These are phyloP conservation scores for Graphilbum ipis-grandicollis DNA, from an alignment of 2,329 filamentous ascomycete species.

Conservation along the genomic window DNA sequence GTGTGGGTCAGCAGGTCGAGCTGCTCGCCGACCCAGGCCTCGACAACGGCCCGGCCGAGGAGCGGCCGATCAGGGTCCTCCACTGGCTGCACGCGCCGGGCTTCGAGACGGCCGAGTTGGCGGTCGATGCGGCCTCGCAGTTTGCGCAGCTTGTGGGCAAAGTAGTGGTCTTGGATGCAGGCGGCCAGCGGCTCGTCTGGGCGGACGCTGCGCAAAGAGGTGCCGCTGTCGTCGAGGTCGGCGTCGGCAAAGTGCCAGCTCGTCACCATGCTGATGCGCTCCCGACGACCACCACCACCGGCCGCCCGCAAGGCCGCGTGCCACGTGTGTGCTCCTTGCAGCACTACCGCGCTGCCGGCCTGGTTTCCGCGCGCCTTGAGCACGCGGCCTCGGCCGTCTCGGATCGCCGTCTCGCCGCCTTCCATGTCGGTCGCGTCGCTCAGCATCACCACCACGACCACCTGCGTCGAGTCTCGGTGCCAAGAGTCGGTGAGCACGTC, in stretches of 20 bases:
- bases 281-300: not conserved
- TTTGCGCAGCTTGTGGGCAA: slow-evolving; percentile 2
- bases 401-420: slow-evolving; percentile 2
- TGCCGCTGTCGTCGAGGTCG: slow-evolving; percentile 1
- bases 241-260: slow-evolving; percentile 2
- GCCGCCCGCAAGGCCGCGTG: slow-evolving; percentile 1
- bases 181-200: not conserved
- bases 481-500: slow-evolving; percentile 1
- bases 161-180: slow-evolving; percentile 1
- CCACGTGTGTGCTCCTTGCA: slow-evolving; percentile 1
- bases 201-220: slow-evolving; percentile 1
- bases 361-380: not conserved
- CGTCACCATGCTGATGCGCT: slow-evolving; percentile 2
- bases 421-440: slow-evolving; percentile 1
- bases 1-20: not conserved
- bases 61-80: slow-evolving; percentile 1
- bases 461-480: slow-evolving; percentile 2
- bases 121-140: slow-evolving; percentile 1
- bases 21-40: not conserved
- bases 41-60: not conserved
- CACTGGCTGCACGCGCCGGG: not conserved
- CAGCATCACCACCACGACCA: slow-evolving; percentile 2
- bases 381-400: not conserved
- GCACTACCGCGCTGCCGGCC: slow-evolving; percentile 1
- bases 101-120: not conserved